Evolutionary conservation across 2,329 filamentous ascomycete genomes (phyloP), one percentile per base, ranked within the genome.

Genomic region (Aquanectria penicillioides): DNA sequence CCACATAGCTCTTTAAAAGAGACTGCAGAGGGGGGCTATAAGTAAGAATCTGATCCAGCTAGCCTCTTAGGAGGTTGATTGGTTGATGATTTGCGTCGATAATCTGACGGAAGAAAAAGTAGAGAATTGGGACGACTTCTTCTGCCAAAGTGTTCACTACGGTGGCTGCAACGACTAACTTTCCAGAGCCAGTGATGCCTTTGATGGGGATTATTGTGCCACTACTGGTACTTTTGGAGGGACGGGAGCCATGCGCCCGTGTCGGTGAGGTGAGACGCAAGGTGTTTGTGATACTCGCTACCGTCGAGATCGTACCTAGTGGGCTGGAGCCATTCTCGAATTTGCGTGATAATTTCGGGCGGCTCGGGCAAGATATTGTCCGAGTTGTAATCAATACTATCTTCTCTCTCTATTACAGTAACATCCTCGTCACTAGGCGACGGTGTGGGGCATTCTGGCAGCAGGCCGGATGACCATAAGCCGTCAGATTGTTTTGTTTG

Each of bases 61-160:
- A 76, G 61, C 76, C 74, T 3, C 71, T 67, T 2, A 75, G 49
- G 6, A 72, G 31, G n/a, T 67, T 62, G 13, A 48, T 40, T 1
- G 73, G 69, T 5, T 52, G 52, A 37, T 73, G 70, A 44, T 76
- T 76, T 6, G 69, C 68, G 25, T 72, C 69, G 48, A 76, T 70
- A 40, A 74, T 76, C 47, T 76, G 73, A 7, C 73, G 71, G 57
- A 76, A 76, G 64, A 76, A 77, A 56, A 76, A 76, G 59, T 67
- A 74, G 1, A 76, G 68, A 7, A 75, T 69, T 0, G 71, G 71
- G 4, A 34, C 41, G n/a, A 33, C 48, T 48, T 18, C 65, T 57
- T 2, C 17, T 12, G 36, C 28, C 8, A 62, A 29, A 6, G 64
- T 41, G n/a, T 67, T 17, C 28, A 67, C 59, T 13, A 71, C 36